phyloP scores from a whole-genome alignment of 2,329 filamentous ascomycete species.

The Botrytis pseudocinerea region DNA sequence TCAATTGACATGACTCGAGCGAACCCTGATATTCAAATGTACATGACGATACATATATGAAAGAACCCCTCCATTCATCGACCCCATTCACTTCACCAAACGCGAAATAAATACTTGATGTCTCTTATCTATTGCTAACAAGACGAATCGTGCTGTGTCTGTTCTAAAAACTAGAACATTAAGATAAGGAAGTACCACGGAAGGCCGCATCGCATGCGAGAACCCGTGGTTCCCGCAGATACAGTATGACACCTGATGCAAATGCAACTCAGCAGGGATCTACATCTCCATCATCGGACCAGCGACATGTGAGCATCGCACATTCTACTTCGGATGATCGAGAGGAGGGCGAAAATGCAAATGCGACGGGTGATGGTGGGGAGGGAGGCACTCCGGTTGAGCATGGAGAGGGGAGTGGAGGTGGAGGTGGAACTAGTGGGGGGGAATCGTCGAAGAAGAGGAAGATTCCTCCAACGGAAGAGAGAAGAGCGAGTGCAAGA shows the following conservation, averaged over 20 bases:
- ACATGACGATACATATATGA: conserved; percentile 11
- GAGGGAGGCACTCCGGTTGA: neutral
- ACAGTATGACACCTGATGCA: conserved; percentile 28
- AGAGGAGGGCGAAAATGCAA: neutral
- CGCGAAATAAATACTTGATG: neutral
- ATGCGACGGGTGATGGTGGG: conserved; percentile 1
- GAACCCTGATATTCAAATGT: neutral
- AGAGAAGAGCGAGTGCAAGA: conserved; percentile 58
- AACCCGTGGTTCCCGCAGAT: conserved; percentile 30
- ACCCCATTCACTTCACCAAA: neutral
- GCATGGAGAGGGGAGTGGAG: conserved; percentile 5
- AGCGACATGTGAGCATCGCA: conserved; percentile 4
- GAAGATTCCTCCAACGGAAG: neutral
- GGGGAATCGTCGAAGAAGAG: conserved; percentile 9
- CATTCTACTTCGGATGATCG: conserved; percentile 1
- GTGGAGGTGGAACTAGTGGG: conserved; percentile 5
- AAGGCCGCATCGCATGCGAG: conserved; percentile 29
- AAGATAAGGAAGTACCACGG: neutral
- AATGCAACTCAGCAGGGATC: conserved; percentile 19
- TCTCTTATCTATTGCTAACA: conserved; percentile 7
- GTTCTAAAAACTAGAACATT: neutral
- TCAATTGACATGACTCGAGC: conserved; percentile 20
- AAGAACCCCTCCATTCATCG: neutral
- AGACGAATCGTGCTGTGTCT: neutral
- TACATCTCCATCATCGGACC: conserved; percentile 1